Percentiles rank a stretch among this genome's conserved stretches.
These are phyloP conservation scores for Teunomyces tritomae DNA, from an alignment of 805 yeast species.

Conservation along the genomic window DNA sequence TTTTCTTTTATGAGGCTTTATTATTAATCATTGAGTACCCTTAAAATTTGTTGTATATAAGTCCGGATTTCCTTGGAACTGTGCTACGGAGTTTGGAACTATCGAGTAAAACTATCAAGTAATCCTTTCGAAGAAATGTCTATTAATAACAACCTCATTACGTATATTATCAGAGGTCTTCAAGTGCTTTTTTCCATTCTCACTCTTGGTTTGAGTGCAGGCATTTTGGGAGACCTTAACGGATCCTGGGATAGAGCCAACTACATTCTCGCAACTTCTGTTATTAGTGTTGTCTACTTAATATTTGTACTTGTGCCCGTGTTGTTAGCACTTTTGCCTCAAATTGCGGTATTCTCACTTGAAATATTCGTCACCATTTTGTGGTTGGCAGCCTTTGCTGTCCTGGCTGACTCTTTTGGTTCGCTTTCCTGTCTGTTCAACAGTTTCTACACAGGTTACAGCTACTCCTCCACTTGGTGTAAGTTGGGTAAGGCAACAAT, in stretches of 20 bases:
- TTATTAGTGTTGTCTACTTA: conserved; percentile 8
- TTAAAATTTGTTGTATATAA: neutral
- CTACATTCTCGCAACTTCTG: conserved; percentile 11
- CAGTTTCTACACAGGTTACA: neutral
- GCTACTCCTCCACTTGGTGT: conserved; percentile 12
- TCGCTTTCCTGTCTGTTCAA: conserved; percentile 6
- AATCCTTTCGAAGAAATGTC: neutral
- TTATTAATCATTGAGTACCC: neutral
- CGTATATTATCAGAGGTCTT: conserved; percentile 4
- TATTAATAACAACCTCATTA: neutral
- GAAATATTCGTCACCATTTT: conserved; percentile 18
- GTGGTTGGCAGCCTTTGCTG: conserved; percentile 24
- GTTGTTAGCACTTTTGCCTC: conserved; percentile 9
- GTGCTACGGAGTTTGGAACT: no score
- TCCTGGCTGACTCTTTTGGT: conserved; percentile 18
- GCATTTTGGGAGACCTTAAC: conserved; percentile 3
- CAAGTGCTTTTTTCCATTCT: conserved; percentile 16
- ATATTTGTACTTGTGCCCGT: conserved; percentile 8
- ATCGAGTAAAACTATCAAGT: no score
- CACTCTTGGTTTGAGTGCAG: conserved; percentile 16
- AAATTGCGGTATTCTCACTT: conserved; percentile 9
- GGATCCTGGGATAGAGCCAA: conserved; percentile 6
- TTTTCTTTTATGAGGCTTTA: neutral
- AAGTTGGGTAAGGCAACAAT: conserved; percentile 19
- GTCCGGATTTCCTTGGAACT: neutral